Evolutionary conservation across 345 rosid genomes (phyloP).

Genomic region (Aquilaria yunnanensis): DNA sequence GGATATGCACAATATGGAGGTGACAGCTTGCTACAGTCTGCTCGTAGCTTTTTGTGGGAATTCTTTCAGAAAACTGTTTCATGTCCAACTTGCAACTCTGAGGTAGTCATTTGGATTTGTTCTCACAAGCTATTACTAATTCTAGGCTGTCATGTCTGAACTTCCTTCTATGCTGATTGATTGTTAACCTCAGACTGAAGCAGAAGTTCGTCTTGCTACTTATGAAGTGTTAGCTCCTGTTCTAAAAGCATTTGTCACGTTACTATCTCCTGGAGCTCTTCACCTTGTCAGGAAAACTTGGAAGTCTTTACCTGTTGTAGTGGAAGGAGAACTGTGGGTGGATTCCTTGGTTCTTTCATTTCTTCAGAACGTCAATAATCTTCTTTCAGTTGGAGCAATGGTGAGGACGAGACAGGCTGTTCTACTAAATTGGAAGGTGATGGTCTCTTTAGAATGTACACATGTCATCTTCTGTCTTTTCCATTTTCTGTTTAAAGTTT

Average conservation of each 20-base stretch:
- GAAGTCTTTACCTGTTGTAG: conserved; percentile 21
- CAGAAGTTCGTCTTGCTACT: conserved; percentile 71
- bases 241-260: conserved; percentile 40
- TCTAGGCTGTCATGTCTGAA: neutral
- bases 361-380: conserved; percentile 63
- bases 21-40: conserved; percentile 34
- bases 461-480: neutral
- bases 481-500: neutral
- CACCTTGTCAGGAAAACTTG: conserved; percentile 36
- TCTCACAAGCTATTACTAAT: conserved; percentile 12
- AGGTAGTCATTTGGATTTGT: conserved; percentile 35
- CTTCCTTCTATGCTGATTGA: neutral
- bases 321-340: conserved; percentile 43
- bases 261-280: conserved; percentile 48
- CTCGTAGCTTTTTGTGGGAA: conserved; percentile 58
- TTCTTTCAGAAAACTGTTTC: conserved; percentile 48
- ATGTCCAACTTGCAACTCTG: conserved; percentile 46
- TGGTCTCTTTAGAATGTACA: conserved; percentile 7
- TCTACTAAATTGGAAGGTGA: conserved; percentile 88
- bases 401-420: conserved; percentile 72
- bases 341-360: conserved; percentile 61
- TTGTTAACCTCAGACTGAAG: conserved; percentile 41
- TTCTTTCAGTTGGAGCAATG: conserved; percentile 61
- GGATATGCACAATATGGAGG: conserved; percentile 46
- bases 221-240: conserved; percentile 67